Base-by-base conservation (phyloP, 352 stramenopile species). In the Phytophthora tentaculata region DNA sequence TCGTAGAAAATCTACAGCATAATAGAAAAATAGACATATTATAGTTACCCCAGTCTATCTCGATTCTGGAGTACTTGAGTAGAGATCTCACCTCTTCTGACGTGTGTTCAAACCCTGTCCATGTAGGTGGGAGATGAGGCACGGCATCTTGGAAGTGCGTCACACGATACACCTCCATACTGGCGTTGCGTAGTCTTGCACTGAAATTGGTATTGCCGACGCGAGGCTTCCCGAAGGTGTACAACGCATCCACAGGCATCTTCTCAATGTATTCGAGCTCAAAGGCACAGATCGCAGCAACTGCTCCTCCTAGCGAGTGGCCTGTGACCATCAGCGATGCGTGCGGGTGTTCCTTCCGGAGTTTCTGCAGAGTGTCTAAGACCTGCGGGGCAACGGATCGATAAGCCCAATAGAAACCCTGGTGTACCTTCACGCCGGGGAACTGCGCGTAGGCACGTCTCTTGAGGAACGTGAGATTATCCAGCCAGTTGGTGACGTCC, bases 401-500 rank as follows among this genome's bases (percentile, higher is more conserved):
- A 61, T 92, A 96, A 19, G 86, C 84, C 84, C 83, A 93, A 59
- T 90, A 95, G 59, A 96, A 96, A 5, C 88, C 88, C 24, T 86
- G 49, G 69, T 96, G 88, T 24, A 96, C 85, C 24, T 70, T 56
- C 2, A 90, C 88, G 12, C 74, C 59, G 1, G 86, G 88, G 52
- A 82, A 90, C n/a, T 84, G 22, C 2, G 48, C 35, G 67, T 94
- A 96, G 29, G 80, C 80, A 9, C 77, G 76, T 64, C 73, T 84
- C 71, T 96, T 92, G 56, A 91, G 62, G 51, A 95, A 92, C 12
- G 86, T 91, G 60, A 96, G 77, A 60, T 96, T 95, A 64, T 94
- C 82, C 61, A 96, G 74, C 88, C 88, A 96, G 61, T 96, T 96
- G 9, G 54, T 74, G 37, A 95, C 58, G 73, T 96, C 84, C 76